Evolutionary conservation across 345 rosid species (phyloP), one percentile per base, ranked within the genome.

Genomic region (Tarenaya hassleriana): DNA sequence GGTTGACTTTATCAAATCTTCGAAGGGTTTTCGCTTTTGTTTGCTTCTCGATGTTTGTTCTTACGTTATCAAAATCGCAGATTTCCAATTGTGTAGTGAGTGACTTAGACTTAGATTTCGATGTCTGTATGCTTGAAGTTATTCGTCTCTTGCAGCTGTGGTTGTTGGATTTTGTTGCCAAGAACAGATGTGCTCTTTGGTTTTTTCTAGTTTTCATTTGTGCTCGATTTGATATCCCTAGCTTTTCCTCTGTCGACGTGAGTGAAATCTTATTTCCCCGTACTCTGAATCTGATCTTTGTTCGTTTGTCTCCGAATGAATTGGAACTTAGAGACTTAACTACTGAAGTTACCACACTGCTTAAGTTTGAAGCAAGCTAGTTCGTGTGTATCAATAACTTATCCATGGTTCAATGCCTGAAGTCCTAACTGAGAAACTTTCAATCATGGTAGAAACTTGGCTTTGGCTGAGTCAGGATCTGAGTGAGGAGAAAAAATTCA

Each of bases 1-100:
- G 50, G 69, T 58, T 65, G 70, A 58, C 70, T 65, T 65, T 39
- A 24, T 24, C 18, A 31, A 12, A 7, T 37, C 20, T 42, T 57
- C 8, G 8, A 29, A 43, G 34, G 17, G 29, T 47, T 52, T 34
- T 29, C 13, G 3, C 18, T 31, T 32, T 40, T 11, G 51, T 4
- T 17, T 32, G 5, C 3, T 3, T 33, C 34, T 10, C 16, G 4
- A 16, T 16, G 19, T n/a, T 14, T 33, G n/a, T 31, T 34, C 10
- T 44, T 34, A 12, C 41, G 51, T 16, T 0, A 19, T 57, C 35
- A 21, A 19, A 60, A 10, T 50, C 37, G 19, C 16, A 16, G 33
- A 18, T 17, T 31, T 58, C 19, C 39, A 10, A 10, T 38, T 24
- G 2, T 2, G 5, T 24, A 24, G 29, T 24, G n/a, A n/a, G n/a